A percentile compares a stretch with the other conserved stretches of the same genome.
Evolutionary conservation across 1,284 basidiomycete species (phyloP).

Genomic region (Phylloporus sp.): DNA sequence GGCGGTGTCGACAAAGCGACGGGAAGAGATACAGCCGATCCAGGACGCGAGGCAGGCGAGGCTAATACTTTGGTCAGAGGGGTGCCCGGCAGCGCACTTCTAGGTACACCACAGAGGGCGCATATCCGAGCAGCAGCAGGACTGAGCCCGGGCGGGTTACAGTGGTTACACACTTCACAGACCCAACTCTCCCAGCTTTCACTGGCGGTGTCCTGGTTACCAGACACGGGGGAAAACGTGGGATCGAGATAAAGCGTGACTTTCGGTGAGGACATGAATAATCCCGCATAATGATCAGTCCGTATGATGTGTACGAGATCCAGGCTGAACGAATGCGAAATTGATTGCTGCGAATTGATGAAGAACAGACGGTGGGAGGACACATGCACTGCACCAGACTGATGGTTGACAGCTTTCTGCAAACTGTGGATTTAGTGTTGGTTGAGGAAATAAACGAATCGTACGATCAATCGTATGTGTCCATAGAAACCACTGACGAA

Average conservation of each 20-base stretch:
- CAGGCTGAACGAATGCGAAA: constrained; percentile 59
- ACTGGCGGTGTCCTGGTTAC: constrained; percentile 27
- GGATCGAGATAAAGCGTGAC: constrained; percentile 74
- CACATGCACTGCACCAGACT: constrained; percentile 73
- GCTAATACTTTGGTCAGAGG: constrained; percentile 33
- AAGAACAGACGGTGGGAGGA: constrained; percentile 90
- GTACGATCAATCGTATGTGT: constrained; percentile 18
- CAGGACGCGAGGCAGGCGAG: constrained; percentile 44
- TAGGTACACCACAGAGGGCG: constrained; percentile 74
- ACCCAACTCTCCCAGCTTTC: constrained; percentile 68
- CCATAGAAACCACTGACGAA: constrained; percentile 20
- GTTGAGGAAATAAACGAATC: constrained; percentile 29
- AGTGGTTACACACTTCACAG: constrained; percentile 85
- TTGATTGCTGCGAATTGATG: constrained; percentile 60
- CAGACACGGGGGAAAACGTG: constrained; percentile 28
- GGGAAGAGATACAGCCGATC: constrained; percentile 37
- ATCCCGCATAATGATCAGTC: constrained; percentile 91
- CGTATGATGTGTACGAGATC: constrained; percentile 72
- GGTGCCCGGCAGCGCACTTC: constrained; percentile 44
- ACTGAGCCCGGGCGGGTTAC: constrained; percentile 73
- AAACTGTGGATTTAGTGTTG: constrained; percentile 54
- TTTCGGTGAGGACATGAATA: constrained; percentile 91
- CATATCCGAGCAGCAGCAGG: constrained; percentile 68
- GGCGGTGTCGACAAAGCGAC: constrained; percentile 28
- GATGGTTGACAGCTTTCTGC: constrained; percentile 79